A percentile compares a stretch with the other conserved stretches of the same genome.
Conservation (phyloP, 1,139 yeast genomes). For the Sugiyamaella novakii region DNA sequence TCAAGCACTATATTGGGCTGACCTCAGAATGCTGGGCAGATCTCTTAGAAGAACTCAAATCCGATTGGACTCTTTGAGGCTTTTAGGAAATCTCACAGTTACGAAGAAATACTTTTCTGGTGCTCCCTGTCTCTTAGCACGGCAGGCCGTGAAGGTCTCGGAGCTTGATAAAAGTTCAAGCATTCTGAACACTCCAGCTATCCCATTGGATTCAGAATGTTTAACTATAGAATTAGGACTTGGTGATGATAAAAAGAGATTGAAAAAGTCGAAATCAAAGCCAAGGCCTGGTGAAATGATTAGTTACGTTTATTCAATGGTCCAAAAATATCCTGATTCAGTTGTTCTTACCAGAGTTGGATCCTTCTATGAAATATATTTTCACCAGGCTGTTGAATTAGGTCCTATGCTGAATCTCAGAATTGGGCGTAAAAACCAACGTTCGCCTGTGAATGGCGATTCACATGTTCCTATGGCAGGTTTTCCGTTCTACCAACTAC, state of each 20-base stretch:
- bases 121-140: background rate
- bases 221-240: conserved; percentile 12
- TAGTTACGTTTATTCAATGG: conserved; percentile 44
- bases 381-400: conserved; percentile 77
- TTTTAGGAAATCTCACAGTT: background rate
- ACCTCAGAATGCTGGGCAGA: background rate
- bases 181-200: background rate
- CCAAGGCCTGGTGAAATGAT: conserved; percentile 24
- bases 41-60: background rate
- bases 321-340: conserved; percentile 59
- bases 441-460: conserved; percentile 42
- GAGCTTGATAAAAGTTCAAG: conserved; percentile 1
- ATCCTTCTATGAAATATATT: conserved; percentile 81
- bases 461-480: conserved; percentile 83
- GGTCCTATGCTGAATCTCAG: conserved; percentile 72
- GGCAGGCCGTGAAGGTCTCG: background rate
- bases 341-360: conserved; percentile 89
- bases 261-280: background rate
- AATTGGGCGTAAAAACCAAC: conserved; percentile 48
- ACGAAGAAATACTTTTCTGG: background rate
- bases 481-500: conserved; percentile 73
- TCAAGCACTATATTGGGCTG: too few species aligned
- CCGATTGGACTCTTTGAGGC: background rate
- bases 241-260: background rate
- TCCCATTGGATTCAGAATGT: conserved; percentile 9